These are phyloP conservation scores for Nemania diffusa DNA, from an alignment of 2,329 filamentous ascomycete species.

Conservation along the genomic window DNA sequence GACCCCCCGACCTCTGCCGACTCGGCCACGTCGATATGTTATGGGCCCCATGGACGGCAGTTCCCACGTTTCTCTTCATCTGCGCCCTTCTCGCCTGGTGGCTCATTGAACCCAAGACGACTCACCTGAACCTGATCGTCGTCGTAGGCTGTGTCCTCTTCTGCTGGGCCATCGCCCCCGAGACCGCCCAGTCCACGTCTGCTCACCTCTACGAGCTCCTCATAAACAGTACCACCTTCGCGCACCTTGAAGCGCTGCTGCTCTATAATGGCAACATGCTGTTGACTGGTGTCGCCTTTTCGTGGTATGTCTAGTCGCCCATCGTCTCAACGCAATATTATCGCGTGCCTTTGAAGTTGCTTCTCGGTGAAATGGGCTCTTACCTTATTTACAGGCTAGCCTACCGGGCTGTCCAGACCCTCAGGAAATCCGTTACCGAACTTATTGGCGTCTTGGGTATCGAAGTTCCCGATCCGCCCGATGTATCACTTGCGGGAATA, in stretches of 20 bases:
- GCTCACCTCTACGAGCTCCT: conserved; percentile 50
- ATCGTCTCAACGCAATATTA: conserved; percentile 18
- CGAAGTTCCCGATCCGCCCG: conserved; percentile 89
- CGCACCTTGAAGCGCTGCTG: conserved; percentile 60
- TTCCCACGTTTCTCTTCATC: conserved; percentile 58
- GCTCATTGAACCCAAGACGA: conserved; percentile 57
- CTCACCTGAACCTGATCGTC: conserved; percentile 56
- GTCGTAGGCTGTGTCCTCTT: conserved; percentile 54
- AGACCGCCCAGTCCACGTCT: conserved; percentile 52
- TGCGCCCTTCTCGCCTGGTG: conserved; percentile 57
- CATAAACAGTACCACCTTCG: conserved; percentile 51
- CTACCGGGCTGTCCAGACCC: conserved; percentile 85
- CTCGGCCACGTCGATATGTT: conserved; percentile 57
- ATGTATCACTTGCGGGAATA: conserved; percentile 90
- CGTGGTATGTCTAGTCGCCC: conserved; percentile 58
- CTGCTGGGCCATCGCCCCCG: conserved; percentile 56
- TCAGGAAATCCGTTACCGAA: conserved; percentile 90
- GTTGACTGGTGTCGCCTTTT: conserved; percentile 62
- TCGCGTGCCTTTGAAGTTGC: conserved; percentile 2
- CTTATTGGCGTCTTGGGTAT: conserved; percentile 91
- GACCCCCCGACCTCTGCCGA: conserved; percentile 22
- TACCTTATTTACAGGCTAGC: conserved; percentile 70
- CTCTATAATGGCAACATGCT: conserved; percentile 65
- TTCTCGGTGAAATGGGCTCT: conserved; percentile 32
- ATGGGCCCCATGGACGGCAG: conserved; percentile 61